Percentiles rank a stretch among this genome's conserved stretches.
Conservation (phyloP, 1,139 yeast species). For the Barnettozyma hawaiiensis region DNA sequence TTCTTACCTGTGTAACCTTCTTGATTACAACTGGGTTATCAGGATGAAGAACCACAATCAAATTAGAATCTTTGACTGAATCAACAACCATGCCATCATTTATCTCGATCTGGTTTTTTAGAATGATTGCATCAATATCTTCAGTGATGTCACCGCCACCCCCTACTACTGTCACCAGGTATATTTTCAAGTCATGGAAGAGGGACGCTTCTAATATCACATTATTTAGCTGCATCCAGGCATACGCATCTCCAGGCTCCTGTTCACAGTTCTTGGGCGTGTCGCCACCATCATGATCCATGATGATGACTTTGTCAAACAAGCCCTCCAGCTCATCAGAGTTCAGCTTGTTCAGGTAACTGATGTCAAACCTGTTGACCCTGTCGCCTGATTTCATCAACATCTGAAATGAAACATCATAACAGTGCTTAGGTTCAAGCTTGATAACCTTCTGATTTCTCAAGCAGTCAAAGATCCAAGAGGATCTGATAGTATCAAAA, state of each 20-base stretch:
- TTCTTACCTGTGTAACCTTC: constrained; percentile 16
- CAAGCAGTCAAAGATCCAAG: constrained; percentile 71
- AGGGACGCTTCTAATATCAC: constrained; percentile 10
- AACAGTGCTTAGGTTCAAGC: constrained; percentile 57
- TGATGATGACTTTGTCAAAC: constrained; percentile 3
- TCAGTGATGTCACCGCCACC: constrained; percentile 9
- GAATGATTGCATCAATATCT: constrained; percentile 7
- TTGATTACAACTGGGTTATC: constrained; percentile 2
- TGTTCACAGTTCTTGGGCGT: neutral
- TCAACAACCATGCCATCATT: constrained; percentile 27
- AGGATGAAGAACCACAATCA: constrained; percentile 24
- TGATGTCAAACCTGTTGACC: constrained; percentile 7
- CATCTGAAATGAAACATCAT: constrained; percentile 30
- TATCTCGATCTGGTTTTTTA: constrained; percentile 16
- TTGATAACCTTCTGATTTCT: constrained; percentile 38
- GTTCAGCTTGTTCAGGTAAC: constrained; percentile 20
- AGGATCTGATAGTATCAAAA: constrained; percentile 57
- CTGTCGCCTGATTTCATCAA: constrained; percentile 1
- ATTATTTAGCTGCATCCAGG: constrained; percentile 1
- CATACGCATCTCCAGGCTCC: constrained; percentile 7
- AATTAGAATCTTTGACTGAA: constrained; percentile 18
- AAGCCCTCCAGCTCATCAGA: constrained; percentile 14
- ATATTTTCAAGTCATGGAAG: constrained; percentile 28
- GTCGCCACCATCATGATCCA: neutral
- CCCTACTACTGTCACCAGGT: constrained; percentile 23